Conservation (phyloP, 805 yeast genomes). For the Hanseniaspora taiwanica region DNA sequence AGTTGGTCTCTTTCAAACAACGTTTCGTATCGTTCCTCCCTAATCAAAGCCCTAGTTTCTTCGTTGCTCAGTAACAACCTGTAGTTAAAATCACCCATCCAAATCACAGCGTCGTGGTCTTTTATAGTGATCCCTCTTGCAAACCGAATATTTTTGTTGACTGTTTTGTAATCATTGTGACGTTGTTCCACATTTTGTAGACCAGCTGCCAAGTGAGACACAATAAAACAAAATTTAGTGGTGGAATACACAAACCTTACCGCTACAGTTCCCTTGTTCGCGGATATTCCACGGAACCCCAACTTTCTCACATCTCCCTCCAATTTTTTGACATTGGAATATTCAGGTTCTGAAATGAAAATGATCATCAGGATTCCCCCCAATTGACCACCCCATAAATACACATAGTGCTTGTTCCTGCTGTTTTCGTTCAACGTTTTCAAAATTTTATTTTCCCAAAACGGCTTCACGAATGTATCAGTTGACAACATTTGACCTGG, state of each 20-base stretch:
- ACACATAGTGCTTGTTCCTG: slow-evolving; percentile 31
- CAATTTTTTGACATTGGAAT: slow-evolving; percentile 42
- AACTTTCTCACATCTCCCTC: slow-evolving; percentile 75
- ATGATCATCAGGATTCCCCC: slow-evolving; percentile 74
- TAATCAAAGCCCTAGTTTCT: slow-evolving; percentile 45
- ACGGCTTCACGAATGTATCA: slow-evolving; percentile 45
- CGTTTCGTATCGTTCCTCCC: slow-evolving; percentile 31
- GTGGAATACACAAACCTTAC: slow-evolving; percentile 53
- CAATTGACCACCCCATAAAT: slow-evolving; percentile 64
- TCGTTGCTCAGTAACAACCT: slow-evolving; percentile 64
- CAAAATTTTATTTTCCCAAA: slow-evolving; percentile 56
- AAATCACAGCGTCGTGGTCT: slow-evolving; percentile 73
- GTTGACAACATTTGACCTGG: slow-evolving; percentile 75
- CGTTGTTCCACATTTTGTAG: slow-evolving; percentile 68
- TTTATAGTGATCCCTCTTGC: slow-evolving; percentile 41
- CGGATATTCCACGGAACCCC: slow-evolving; percentile 86
- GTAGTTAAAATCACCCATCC: slow-evolving; percentile 92
- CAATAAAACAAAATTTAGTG: slow-evolving; percentile 64
- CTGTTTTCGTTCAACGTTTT: slow-evolving; percentile 28
- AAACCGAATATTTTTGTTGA: slow-evolving; percentile 55
- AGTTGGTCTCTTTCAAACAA: slow-evolving; percentile 70
- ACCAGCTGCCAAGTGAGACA: slow-evolving; percentile 92
- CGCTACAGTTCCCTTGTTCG: slow-evolving; percentile 69
- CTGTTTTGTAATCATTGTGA: slow-evolving; percentile 73
- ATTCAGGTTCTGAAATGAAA: slow-evolving; percentile 43